A percentile compares a stretch with the other conserved stretches of the same genome.
phyloP scores from a whole-genome alignment of 768 basidiomycete species.

The Mycena sanguinolenta region DNA sequence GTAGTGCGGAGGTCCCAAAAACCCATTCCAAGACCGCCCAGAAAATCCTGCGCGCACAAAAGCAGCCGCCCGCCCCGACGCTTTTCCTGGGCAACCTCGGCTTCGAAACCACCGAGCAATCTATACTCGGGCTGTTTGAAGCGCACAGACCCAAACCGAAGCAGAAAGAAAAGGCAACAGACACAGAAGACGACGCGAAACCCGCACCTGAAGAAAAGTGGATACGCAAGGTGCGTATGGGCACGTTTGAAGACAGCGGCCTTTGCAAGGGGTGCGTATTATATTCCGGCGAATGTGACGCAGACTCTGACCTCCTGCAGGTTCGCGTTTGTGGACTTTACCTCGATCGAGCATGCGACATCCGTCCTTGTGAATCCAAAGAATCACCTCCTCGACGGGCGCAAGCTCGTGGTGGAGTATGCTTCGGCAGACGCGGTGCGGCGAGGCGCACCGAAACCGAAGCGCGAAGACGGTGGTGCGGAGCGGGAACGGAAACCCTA shows the following conservation, averaged over 20 bases:
- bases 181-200: slow-evolving; percentile 47
- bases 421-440: slow-evolving; percentile 92
- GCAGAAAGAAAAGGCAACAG: slow-evolving; percentile 49
- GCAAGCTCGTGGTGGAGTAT: slow-evolving; percentile 89
- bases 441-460: slow-evolving; percentile 72
- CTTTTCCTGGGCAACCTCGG: slow-evolving; percentile 95
- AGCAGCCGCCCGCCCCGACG: slow-evolving; percentile 86
- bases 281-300: background rate
- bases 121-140: slow-evolving; percentile 81
- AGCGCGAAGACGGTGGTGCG: slow-evolving; percentile 36
- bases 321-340: slow-evolving; percentile 96
- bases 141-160: slow-evolving; percentile 61
- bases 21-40: slow-evolving; percentile 77
- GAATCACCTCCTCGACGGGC: slow-evolving; percentile 87
- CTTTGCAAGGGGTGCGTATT: slow-evolving; percentile 90
- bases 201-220: slow-evolving; percentile 56
- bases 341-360: slow-evolving; percentile 82
- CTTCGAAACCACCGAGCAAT: slow-evolving; percentile 88
- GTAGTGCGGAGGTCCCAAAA: slow-evolving; percentile 51
- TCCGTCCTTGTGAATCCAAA: slow-evolving; percentile 83
- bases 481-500: slow-evolving; percentile 17
- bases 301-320: slow-evolving; percentile 55
- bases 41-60: slow-evolving; percentile 83
- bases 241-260: slow-evolving; percentile 96
- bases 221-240: slow-evolving; percentile 90